Conservation (phyloP, 1,139 yeast species). For the Pichia sp. region DNA sequence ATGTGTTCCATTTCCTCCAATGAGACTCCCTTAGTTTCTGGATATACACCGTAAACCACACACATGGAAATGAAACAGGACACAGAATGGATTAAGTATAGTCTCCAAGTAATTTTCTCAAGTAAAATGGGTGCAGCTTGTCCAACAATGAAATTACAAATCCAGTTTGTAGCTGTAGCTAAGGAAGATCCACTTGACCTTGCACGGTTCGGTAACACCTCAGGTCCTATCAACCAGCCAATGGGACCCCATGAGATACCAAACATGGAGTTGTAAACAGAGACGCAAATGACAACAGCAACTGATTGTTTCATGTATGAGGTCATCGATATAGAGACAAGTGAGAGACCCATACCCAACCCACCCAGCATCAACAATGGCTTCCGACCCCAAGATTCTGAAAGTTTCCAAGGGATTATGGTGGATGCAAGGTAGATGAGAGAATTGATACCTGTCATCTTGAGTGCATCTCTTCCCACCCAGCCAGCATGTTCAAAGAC, state of each 20-base stretch:
- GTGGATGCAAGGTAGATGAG: constrained; percentile 69
- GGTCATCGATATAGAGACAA: constrained; percentile 40
- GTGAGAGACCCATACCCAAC: constrained; percentile 65
- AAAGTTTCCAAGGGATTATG: constrained; percentile 85
- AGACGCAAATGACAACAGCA: constrained; percentile 68
- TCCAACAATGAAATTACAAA: constrained; percentile 89
- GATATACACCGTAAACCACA: constrained; percentile 63
- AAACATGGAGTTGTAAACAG: constrained; percentile 76
- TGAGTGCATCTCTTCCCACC: constrained; percentile 79
- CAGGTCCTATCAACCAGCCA: constrained; percentile 81
- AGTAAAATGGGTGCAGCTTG: constrained; percentile 84
- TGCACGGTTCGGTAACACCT: constrained; percentile 80
- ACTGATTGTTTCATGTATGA: constrained; percentile 22
- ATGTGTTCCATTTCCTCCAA: constrained; percentile 84
- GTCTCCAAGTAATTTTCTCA: constrained; percentile 68
- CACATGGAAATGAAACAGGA: constrained; percentile 69
- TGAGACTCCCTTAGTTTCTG: constrained; percentile 86
- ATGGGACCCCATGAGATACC: constrained; percentile 94
- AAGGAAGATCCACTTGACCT: constrained; percentile 89
- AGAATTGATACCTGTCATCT: constrained; percentile 90
- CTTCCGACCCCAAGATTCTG: constrained; percentile 87
- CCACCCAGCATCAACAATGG: constrained; percentile 77
- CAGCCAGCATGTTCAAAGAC: constrained; percentile 95
- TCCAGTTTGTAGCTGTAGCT: constrained; percentile 91
- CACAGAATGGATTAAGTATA: constrained; percentile 74